phyloP scores from a whole-genome alignment of 768 basidiomycete species.

The Crassisporium funariophilum region DNA sequence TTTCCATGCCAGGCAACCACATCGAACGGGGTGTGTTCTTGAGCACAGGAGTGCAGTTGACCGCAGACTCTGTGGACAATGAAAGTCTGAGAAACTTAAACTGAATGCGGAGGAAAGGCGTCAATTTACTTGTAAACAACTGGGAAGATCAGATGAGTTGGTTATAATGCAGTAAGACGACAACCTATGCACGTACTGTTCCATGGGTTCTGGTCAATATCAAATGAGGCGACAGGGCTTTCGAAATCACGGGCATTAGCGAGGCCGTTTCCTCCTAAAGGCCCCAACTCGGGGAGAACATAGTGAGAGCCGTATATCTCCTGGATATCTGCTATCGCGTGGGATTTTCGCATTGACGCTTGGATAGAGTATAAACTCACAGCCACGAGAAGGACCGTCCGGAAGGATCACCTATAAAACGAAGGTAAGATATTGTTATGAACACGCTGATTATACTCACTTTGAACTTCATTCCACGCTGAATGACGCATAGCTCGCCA shows the following conservation, averaged over 20 bases:
- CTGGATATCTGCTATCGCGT: conserved; percentile 47
- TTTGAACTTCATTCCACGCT: conserved; percentile 70
- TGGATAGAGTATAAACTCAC: conserved; percentile 32
- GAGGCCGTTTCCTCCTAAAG: conserved; percentile 66
- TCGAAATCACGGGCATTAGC: conserved; percentile 69
- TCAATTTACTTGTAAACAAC: conserved; percentile 51
- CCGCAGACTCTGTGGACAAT: conserved; percentile 49
- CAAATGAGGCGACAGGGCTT: conserved; percentile 63
- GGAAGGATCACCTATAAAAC: conserved; percentile 45
- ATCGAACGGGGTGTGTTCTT: conserved; percentile 71
- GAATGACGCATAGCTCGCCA: conserved; percentile 67
- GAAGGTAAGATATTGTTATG: not conserved
- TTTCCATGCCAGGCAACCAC: conserved; percentile 75
- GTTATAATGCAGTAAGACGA: not conserved
- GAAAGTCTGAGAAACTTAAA: not conserved
- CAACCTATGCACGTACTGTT: conserved; percentile 41
- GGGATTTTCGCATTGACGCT: not conserved
- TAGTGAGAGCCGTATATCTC: conserved; percentile 69
- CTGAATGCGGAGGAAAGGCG: not conserved
- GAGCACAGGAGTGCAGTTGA: conserved; percentile 51
- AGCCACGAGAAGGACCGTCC: conserved; percentile 63
- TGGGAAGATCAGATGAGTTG: conserved; percentile 15
- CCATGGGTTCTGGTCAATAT: conserved; percentile 64
- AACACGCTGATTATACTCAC: conserved; percentile 26
- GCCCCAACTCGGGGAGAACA: conserved; percentile 64